Evolutionary conservation across 1,284 basidiomycete species (phyloP).

Genomic region (Psilocybe mexicana): DNA sequence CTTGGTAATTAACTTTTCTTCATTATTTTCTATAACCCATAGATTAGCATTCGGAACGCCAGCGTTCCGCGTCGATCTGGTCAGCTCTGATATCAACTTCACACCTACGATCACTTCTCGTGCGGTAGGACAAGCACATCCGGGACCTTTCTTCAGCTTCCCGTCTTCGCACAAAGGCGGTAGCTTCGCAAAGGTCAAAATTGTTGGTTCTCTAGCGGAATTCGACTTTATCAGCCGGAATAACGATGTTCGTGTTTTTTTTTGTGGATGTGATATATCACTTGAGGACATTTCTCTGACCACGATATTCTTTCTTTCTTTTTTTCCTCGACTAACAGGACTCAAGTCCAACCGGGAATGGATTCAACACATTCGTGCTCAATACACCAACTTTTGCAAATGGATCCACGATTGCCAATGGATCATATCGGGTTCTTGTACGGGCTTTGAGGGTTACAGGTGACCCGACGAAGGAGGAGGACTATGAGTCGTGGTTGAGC

Average conservation of each 20-base stretch:
- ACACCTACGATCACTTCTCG: conserved; percentile 32
- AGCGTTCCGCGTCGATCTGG: conserved; percentile 41
- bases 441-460: conserved; percentile 63
- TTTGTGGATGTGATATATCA: background rate
- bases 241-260: conserved; percentile 30
- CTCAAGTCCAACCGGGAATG: conserved; percentile 5
- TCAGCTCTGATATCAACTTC: conserved; percentile 33
- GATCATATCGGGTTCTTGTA: conserved; percentile 59
- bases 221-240: conserved; percentile 36
- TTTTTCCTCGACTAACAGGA: conserved; percentile 1
- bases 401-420: conserved; percentile 59
- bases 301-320: background rate
- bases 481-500: conserved; percentile 59
- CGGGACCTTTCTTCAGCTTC: conserved; percentile 33
- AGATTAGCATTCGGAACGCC: conserved; percentile 59
- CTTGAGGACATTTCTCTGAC: background rate
- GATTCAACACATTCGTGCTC: conserved; percentile 40
- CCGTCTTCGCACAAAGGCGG: conserved; percentile 29
- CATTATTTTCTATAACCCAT: background rate
- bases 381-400: conserved; percentile 49
- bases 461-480: conserved; percentile 47
- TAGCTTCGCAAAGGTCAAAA: conserved; percentile 36
- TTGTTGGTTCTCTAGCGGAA: conserved; percentile 33
- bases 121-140: conserved; percentile 10
- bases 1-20: background rate